phyloP scores from a whole-genome alignment of 1,139 yeast genomes.

The Suhomyces chickasaworum region DNA sequence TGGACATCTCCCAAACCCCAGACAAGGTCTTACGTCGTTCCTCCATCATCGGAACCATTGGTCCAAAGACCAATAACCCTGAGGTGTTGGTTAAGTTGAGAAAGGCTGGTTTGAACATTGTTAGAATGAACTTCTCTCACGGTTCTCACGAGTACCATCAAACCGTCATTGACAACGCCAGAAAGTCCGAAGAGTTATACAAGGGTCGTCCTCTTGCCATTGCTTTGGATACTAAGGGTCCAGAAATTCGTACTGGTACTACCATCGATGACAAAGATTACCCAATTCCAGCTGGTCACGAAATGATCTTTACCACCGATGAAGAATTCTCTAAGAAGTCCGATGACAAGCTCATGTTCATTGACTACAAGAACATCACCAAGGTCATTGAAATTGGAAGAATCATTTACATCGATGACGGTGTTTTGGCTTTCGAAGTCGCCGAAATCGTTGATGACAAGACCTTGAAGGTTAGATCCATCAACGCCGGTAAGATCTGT shows the following conservation, averaged over 20 bases:
- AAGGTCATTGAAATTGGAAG: slow-evolving; percentile 86
- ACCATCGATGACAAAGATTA: slow-evolving; percentile 77
- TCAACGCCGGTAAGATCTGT: slow-evolving; percentile 92
- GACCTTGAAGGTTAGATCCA: slow-evolving; percentile 82
- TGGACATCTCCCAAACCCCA: slow-evolving; percentile 78
- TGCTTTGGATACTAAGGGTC: slow-evolving; percentile 99
- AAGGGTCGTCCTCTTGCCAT: slow-evolving; percentile 97
- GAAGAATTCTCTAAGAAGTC: slow-evolving; percentile 70
- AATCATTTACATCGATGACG: slow-evolving; percentile 94
- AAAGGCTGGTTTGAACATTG: slow-evolving; percentile 96
- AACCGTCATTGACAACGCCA: slow-evolving; percentile 92
- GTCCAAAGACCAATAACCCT: slow-evolving; percentile 92
- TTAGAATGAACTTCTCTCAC: slow-evolving; percentile 98
- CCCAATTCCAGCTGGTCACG: slow-evolving; percentile 83
- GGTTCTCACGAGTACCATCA: slow-evolving; percentile 98
- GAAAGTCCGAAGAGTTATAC: slow-evolving; percentile 86
- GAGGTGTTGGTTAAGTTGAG: slow-evolving; percentile 85
- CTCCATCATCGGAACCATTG: slow-evolving; percentile 97
- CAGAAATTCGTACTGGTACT: slow-evolving; percentile 98
- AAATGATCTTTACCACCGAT: slow-evolving; percentile 92
- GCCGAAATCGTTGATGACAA: slow-evolving; percentile 73
- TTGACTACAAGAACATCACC: slow-evolving; percentile 96
- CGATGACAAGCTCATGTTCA: slow-evolving; percentile 79
- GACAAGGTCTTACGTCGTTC: slow-evolving; percentile 89
- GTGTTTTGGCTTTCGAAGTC: slow-evolving; percentile 95